Base-by-base conservation (phyloP, 768 basidiomycete species). In the Auricularia sp. region DNA sequence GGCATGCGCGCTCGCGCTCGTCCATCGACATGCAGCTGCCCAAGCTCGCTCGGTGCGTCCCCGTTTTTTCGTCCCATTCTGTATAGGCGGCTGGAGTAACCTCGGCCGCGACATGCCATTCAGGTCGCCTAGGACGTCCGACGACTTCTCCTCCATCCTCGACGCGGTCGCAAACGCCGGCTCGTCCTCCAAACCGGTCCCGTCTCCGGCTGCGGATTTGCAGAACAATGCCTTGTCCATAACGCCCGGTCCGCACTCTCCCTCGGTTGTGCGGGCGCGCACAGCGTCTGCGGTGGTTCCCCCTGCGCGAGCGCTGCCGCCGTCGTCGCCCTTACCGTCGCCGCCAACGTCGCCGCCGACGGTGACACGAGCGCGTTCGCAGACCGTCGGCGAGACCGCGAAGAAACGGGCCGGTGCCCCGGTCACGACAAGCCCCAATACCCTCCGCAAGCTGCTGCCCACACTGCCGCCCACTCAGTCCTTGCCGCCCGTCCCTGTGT, bases 21-120 rank as follows among this genome's bases (percentile, higher is more conserved):
- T 59, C 56, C 23, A 35, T 59, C 56, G 56, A 59, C 56, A 59
- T 59, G 56, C 56, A 59, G 56, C 56, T 59, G 14, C 56, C 56
- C 14, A 16, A 51, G 47, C 47, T 51, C 47, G 47, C 47, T 11
- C 47, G 47, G 47, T 51, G 21, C 47, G 47, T 51, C 8, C 21
- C 10, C 14, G 11, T 18, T 18, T 18, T 51, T 21, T 18, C 6
- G 47, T 23, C 23, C 56, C 56, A 10, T 8, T 7, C n/a, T 59
- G 56, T 14, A 35, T 12, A 29, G 33, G 23, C 56, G 29, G 29
- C 56, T 29, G 23, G 56, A 59, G 14, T 59, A 35, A 29, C 29
- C 34, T 59, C 34, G 56, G 34, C 4, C 23, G 14, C 56, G 56
- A 29, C 23, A 14, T 59, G 56, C 21, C 21, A 16, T 59, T 14